A percentile compares a stretch with the other conserved stretches of the same genome.
phyloP scores from a whole-genome alignment of 2,329 filamentous ascomycete genomes.

The Magnaporthiopsis incrustans region DNA sequence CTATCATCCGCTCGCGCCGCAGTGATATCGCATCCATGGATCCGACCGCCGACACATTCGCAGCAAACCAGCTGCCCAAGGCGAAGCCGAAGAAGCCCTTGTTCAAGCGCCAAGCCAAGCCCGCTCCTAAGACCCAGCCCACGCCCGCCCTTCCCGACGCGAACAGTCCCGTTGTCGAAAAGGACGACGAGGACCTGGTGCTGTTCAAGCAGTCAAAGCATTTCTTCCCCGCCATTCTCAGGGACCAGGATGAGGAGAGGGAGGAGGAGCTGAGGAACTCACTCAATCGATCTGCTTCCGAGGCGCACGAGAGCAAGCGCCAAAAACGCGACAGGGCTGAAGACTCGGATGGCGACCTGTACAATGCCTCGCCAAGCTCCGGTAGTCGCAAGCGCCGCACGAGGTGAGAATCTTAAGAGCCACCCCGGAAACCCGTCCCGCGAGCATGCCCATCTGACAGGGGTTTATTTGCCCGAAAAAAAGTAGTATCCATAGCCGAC shows the following conservation, averaged over 20 bases:
- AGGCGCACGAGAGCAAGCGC: conserved; percentile 16
- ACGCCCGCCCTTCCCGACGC: background rate
- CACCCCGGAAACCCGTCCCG: no score
- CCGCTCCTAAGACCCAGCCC: background rate
- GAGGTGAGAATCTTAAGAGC: conserved; percentile 1
- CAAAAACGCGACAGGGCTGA: conserved; percentile 12
- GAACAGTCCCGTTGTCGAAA: conserved; percentile 13
- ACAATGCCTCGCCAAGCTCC: conserved; percentile 3
- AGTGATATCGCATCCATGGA: background rate
- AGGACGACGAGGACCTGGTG: conserved; percentile 28
- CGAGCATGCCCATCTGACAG: background rate
- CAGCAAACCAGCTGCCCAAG: conserved; percentile 1
- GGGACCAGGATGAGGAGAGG: conserved; percentile 15
- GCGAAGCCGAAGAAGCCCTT: conserved; percentile 12
- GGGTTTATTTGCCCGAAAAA: background rate
- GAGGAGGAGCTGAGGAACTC: conserved; percentile 25
- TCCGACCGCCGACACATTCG: background rate
- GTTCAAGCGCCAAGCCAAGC: conserved; percentile 13
- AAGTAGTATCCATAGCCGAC: background rate
- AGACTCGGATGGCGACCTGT: conserved; percentile 9
- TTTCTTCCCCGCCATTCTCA: conserved; percentile 30
- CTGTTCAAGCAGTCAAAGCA: conserved; percentile 43
- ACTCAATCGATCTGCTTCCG: conserved; percentile 16
- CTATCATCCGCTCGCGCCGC: background rate
- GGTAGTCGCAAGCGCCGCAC: background rate